phyloP scores from a whole-genome alignment of 2,329 filamentous ascomycete genomes.

The Penicillium sp. region DNA sequence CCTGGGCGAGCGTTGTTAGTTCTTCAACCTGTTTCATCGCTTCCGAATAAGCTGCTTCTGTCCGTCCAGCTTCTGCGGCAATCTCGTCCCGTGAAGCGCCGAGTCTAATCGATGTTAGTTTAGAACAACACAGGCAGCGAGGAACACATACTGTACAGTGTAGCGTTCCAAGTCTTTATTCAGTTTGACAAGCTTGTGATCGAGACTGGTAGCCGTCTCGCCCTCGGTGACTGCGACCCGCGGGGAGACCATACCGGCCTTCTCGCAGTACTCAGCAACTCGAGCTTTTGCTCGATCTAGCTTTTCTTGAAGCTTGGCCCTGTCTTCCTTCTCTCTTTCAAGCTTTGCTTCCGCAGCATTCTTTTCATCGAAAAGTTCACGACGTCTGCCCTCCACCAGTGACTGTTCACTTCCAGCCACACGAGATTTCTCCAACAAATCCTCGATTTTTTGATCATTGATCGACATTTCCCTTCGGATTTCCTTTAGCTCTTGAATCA shows the following conservation, averaged over 20 bases:
- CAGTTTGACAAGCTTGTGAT: conserved; percentile 56
- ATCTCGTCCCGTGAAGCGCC: conserved; percentile 71
- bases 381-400: conserved; percentile 54
- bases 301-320: conserved; percentile 52
- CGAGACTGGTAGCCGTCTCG: conserved; percentile 62
- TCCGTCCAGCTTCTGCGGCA: conserved; percentile 49
- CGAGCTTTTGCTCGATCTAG: conserved; percentile 52
- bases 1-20: conserved; percentile 43
- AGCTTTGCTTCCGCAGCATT: conserved; percentile 62
- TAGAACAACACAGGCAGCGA: background rate
- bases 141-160: conserved; percentile 50
- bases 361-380: conserved; percentile 62
- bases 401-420: conserved; percentile 62
- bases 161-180: conserved; percentile 62
- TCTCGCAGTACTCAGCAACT: conserved; percentile 59
- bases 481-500: conserved; percentile 44
- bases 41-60: conserved; percentile 40
- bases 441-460: conserved; percentile 40
- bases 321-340: conserved; percentile 54
- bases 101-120: conserved; percentile 45
- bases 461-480: conserved; percentile 40
- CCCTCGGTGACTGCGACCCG: conserved; percentile 67
- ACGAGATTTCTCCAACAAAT: conserved; percentile 49
- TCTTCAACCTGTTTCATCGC: conserved; percentile 45
- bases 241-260: conserved; percentile 60